Percentiles rank a stretch among this genome's conserved stretches.
phyloP scores from a whole-genome alignment of 2,329 filamentous ascomycete species.

The Endocalyx cinctus region DNA sequence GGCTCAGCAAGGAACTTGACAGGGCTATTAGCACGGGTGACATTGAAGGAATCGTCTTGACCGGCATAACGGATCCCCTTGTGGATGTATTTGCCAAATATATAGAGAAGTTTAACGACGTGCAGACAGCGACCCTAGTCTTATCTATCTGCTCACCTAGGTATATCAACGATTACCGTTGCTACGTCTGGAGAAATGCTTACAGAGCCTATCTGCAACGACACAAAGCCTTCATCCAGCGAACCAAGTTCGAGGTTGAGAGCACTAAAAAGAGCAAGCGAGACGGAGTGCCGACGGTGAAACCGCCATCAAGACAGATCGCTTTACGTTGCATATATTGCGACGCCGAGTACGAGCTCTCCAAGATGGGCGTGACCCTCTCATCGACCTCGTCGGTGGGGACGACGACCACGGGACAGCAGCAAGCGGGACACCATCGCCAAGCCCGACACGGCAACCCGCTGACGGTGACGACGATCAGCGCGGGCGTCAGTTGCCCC shows the following conservation, averaged over 20 bases:
- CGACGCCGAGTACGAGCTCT: slow-evolving; percentile 53
- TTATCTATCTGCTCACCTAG: slow-evolving; percentile 69
- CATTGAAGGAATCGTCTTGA: slow-evolving; percentile 72
- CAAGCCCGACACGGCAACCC: too few relatives aligned
- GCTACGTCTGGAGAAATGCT: slow-evolving; percentile 65
- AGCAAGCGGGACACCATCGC: too few relatives aligned
- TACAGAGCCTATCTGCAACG: slow-evolving; percentile 70
- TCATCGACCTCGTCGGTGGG: slow-evolving; percentile 8
- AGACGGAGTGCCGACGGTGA: slow-evolving; percentile 58
- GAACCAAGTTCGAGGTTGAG: slow-evolving; percentile 73
- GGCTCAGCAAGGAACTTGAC: slow-evolving; percentile 62
- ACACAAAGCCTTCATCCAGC: slow-evolving; percentile 69
- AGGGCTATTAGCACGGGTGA: slow-evolving; percentile 62
- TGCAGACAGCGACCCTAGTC: slow-evolving; percentile 74
- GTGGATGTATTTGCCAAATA: slow-evolving; percentile 75
- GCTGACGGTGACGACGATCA: slow-evolving; percentile 53
- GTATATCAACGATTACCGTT: slow-evolving; percentile 74
- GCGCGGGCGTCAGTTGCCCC: slow-evolving; percentile 59
- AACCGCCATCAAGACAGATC: slow-evolving; percentile 63
- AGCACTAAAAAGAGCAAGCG: slow-evolving; percentile 66
- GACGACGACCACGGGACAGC: too few relatives aligned
- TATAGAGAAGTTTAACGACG: slow-evolving; percentile 69
- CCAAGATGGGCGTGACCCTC: slow-evolving; percentile 25
- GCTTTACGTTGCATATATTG: slow-evolving; percentile 75
- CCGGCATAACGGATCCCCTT: slow-evolving; percentile 67